These are phyloP conservation scores for Neurospora hispaniola DNA, from an alignment of 495 filamentous ascomycete species.

Conservation along the genomic window DNA sequence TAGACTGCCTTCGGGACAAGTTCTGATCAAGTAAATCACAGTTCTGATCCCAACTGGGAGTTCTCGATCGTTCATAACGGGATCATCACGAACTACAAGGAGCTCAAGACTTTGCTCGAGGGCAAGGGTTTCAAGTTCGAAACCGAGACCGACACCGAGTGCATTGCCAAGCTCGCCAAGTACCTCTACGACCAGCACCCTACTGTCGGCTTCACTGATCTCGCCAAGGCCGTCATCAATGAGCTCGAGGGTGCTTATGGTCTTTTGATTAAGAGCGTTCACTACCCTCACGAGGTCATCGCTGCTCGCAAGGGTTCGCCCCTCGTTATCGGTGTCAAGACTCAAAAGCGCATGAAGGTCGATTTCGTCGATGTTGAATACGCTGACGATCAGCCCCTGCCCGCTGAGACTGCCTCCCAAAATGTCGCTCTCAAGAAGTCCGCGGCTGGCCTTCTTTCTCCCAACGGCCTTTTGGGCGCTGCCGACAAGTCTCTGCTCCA, in stretches of 20 bases:
- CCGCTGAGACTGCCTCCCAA: slow-evolving; percentile 90
- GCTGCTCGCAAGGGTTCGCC: slow-evolving; percentile 97
- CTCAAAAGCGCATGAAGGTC: slow-evolving; percentile 98
- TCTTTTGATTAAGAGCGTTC: slow-evolving; percentile 91
- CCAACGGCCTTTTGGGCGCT: slow-evolving; percentile 68
- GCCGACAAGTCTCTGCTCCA: slow-evolving; percentile 96
- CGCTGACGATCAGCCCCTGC: slow-evolving; percentile 73
- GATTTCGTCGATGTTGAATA: slow-evolving; percentile 99
- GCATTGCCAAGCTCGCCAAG: slow-evolving; percentile 97
- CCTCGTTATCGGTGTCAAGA: slow-evolving; percentile 89
- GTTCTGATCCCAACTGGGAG: slow-evolving; percentile 78
- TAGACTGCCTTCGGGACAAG: not conserved
- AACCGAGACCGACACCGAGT: slow-evolving; percentile 98
- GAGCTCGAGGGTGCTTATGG: slow-evolving; percentile 97
- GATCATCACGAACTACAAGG: slow-evolving; percentile 99
- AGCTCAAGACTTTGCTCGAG: slow-evolving; percentile 85
- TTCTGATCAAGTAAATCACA: slow-evolving; percentile 7
- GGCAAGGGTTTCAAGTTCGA: slow-evolving; percentile 96
- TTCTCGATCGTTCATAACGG: slow-evolving; percentile 98
- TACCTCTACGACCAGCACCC: slow-evolving; percentile 96
- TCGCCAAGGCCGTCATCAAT: slow-evolving; percentile 95
- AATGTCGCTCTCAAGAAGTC: slow-evolving; percentile 91
- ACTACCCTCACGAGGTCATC: slow-evolving; percentile 96
- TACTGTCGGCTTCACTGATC: slow-evolving; percentile 85
- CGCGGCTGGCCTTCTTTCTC: slow-evolving; percentile 38